phyloP scores from a whole-genome alignment of 2,329 filamentous ascomycete genomes.

The Dactylellina leptospora region DNA sequence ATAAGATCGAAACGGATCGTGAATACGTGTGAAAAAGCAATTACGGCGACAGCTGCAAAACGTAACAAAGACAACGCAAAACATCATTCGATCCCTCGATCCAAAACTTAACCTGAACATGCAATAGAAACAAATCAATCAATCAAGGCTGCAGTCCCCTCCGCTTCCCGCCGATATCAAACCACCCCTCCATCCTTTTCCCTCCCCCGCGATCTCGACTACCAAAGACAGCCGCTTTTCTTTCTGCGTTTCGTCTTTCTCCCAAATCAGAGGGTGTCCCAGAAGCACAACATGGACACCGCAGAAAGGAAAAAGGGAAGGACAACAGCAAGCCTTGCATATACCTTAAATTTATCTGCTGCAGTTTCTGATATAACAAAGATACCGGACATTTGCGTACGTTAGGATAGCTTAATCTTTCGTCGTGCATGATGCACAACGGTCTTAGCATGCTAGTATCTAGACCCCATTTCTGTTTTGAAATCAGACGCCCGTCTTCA shows the following conservation, averaged over 20 bases:
- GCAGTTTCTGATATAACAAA: constrained; percentile 6
- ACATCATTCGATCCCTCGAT: constrained; percentile 43
- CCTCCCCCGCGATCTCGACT: constrained; percentile 41
- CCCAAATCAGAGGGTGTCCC: constrained; percentile 20
- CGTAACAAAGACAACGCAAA: constrained; percentile 50
- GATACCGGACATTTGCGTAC: constrained; percentile 21
- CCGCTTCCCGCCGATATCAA: constrained; percentile 32
- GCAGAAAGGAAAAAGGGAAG: constrained; percentile 2
- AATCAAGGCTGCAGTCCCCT: constrained; percentile 20
- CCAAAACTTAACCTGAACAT: constrained; percentile 21
- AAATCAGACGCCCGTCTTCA: neutral
- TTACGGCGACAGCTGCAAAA: constrained; percentile 15
- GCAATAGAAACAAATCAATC: neutral
- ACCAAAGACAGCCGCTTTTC: constrained; percentile 2
- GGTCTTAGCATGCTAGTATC: constrained; percentile 30
- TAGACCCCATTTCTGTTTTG: constrained; percentile 11
- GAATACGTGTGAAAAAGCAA: constrained; percentile 38
- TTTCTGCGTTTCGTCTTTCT: neutral
- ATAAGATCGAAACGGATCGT: constrained; percentile 6
- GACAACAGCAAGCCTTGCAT: constrained; percentile 37
- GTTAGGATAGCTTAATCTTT: constrained; percentile 24
- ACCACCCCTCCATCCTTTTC: constrained; percentile 18
- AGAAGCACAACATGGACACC: constrained; percentile 29
- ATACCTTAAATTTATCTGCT: constrained; percentile 35
- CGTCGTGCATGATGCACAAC: constrained; percentile 24